These are phyloP conservation scores for Leptographium galeiforme DNA, from an alignment of 2,329 filamentous ascomycete species.

Conservation along the genomic window DNA sequence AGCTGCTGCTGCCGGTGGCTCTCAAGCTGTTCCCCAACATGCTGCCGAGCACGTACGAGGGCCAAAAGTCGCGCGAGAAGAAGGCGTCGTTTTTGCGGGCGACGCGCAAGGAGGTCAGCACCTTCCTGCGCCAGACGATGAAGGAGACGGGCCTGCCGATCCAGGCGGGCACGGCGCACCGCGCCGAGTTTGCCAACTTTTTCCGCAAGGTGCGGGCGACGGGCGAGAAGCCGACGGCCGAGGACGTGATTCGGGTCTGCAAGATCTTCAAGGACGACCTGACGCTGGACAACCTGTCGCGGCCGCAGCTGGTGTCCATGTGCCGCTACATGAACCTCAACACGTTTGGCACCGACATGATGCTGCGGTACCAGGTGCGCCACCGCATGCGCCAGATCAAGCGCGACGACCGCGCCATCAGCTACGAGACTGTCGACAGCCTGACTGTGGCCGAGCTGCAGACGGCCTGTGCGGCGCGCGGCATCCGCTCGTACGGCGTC, in stretches of 20 bases:
- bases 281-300: constrained; percentile 90
- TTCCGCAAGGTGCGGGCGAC: constrained; percentile 93
- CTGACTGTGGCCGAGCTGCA: constrained; percentile 90
- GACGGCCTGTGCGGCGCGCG: constrained; percentile 79
- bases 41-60: constrained; percentile 94
- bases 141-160: constrained; percentile 88
- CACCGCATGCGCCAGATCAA: constrained; percentile 99
- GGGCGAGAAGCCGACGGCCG: constrained; percentile 72
- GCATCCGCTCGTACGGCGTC: constrained; percentile 83
- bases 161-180: constrained; percentile 70
- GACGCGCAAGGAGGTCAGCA: constrained; percentile 86
- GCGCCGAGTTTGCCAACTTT: constrained; percentile 89
- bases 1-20: constrained; percentile 80
- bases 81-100: constrained; percentile 72
- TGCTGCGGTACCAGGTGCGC: constrained; percentile 92
- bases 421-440: constrained; percentile 83
- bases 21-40: constrained; percentile 94
- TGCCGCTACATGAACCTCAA: constrained; percentile 97
- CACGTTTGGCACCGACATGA: constrained; percentile 92
- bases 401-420: constrained; percentile 89
- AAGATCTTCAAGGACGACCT: constrained; percentile 98
- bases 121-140: constrained; percentile 76
- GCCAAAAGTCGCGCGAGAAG: constrained; percentile 74
- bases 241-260: constrained; percentile 97
- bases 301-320: constrained; percentile 92